These are phyloP conservation scores for Colletotrichum karsti DNA, from an alignment of 2,329 filamentous ascomycete species.

Conservation along the genomic window DNA sequence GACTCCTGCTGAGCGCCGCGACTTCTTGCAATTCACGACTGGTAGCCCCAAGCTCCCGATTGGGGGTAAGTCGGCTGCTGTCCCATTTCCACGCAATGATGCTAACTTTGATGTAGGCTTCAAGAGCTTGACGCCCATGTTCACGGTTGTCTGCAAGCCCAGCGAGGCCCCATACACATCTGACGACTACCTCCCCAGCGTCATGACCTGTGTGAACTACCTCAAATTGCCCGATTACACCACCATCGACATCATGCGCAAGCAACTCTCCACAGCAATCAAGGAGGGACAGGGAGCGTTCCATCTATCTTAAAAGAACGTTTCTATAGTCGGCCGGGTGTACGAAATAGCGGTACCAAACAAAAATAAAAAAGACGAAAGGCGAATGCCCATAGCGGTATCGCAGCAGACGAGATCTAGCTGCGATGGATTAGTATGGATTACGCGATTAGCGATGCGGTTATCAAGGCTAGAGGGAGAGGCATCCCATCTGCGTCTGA, in stretches of 20 bases:
- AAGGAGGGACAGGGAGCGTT: constrained; percentile 97
- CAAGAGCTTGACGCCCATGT: constrained; percentile 96
- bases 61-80: constrained; percentile 73
- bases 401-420: not conserved
- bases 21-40: constrained; percentile 97
- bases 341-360: not conserved
- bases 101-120: constrained; percentile 70
- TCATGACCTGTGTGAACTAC: constrained; percentile 99
- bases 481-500: not conserved
- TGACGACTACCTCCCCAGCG: constrained; percentile 98
- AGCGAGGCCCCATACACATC: constrained; percentile 92
- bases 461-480: not conserved
- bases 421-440: not conserved
- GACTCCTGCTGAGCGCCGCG: constrained; percentile 76
- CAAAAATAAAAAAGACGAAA: not conserved
- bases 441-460: constrained; percentile 4
- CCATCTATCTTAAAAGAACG: constrained; percentile 79
- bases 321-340: not conserved
- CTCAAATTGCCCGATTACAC: constrained; percentile 97
- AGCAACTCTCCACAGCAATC: constrained; percentile 85
- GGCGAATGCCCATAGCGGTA: not conserved
- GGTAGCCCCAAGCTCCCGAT: constrained; percentile 98
- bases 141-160: constrained; percentile 99
- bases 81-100: not conserved
- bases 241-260: constrained; percentile 76